phyloP scores from a whole-genome alignment of 2,329 filamentous ascomycete genomes.

The Colletotrichum aenigma region DNA sequence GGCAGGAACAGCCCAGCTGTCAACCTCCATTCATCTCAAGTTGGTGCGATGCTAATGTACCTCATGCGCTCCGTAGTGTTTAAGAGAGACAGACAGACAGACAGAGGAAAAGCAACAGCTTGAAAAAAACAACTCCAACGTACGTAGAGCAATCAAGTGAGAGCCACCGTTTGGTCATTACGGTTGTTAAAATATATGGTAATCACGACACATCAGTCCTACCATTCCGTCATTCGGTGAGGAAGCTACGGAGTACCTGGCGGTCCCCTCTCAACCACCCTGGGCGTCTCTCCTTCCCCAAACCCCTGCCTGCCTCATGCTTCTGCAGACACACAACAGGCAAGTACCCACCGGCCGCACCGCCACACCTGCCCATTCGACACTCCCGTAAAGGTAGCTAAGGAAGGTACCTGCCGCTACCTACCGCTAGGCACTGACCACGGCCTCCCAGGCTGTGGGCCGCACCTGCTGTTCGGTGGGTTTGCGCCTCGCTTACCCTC shows the following conservation, averaged over 20 bases:
- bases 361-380: slow-evolving; percentile 11
- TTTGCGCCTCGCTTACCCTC: slow-evolving; percentile 21
- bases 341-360: slow-evolving; percentile 18
- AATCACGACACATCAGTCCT: background rate
- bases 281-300: background rate
- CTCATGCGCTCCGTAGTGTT: background rate
- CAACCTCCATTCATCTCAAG: background rate
- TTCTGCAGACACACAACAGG: slow-evolving; percentile 17
- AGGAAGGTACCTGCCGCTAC: background rate
- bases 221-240: slow-evolving; percentile 11
- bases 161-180: background rate
- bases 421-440: background rate
- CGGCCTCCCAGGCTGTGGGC: slow-evolving; percentile 10
- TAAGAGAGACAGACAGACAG: background rate
- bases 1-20: background rate
- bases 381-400: background rate
- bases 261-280: background rate
- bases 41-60: background rate
- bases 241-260: background rate
- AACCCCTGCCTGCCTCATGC: background rate
- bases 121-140: background rate
- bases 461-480: slow-evolving; percentile 19
- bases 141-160: background rate
- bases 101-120: background rate
- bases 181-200: background rate